phyloP scores from a whole-genome alignment of 2,329 filamentous ascomycete species.

The Botrytis hyacinthi region DNA sequence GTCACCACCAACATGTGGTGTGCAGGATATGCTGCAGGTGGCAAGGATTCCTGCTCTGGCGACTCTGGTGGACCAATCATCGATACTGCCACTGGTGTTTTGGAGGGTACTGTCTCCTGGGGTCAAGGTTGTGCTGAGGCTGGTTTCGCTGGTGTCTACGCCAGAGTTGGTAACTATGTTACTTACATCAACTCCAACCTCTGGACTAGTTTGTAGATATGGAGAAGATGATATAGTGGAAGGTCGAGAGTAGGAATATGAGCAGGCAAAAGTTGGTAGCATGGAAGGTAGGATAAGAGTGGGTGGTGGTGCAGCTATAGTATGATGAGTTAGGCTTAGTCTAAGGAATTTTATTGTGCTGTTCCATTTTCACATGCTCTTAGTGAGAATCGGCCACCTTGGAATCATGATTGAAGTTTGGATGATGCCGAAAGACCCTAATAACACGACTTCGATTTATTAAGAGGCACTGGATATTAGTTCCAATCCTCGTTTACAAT shows the following conservation, averaged over 20 bases:
- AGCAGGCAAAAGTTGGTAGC: background rate
- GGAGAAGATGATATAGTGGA: background rate
- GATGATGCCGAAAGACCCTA: background rate
- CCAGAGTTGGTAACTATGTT: constrained; percentile 26
- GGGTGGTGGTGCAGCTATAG: background rate
- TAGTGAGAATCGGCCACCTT: background rate
- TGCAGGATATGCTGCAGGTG: constrained; percentile 27
- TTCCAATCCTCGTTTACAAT: background rate
- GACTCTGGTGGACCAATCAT: constrained; percentile 32
- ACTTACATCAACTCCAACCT: constrained; percentile 12
- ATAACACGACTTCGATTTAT: background rate
- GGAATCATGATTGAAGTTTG: background rate
- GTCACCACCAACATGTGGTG: constrained; percentile 29
- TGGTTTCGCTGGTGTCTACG: constrained; percentile 27
- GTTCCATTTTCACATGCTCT: background rate
- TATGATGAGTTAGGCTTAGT: background rate
- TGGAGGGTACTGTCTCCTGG: constrained; percentile 29
- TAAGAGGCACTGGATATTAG: background rate
- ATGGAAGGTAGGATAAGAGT: background rate
- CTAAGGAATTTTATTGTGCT: background rate
- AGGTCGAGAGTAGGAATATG: background rate
- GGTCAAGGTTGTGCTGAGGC: constrained; percentile 29
- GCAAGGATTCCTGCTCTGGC: constrained; percentile 29
- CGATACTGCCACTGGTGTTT: constrained; percentile 24
- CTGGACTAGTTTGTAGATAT: constrained; percentile 3